Evolutionary conservation across 2,329 filamentous ascomycete species (phyloP).

Genomic region (Diaporthe sp.): DNA sequence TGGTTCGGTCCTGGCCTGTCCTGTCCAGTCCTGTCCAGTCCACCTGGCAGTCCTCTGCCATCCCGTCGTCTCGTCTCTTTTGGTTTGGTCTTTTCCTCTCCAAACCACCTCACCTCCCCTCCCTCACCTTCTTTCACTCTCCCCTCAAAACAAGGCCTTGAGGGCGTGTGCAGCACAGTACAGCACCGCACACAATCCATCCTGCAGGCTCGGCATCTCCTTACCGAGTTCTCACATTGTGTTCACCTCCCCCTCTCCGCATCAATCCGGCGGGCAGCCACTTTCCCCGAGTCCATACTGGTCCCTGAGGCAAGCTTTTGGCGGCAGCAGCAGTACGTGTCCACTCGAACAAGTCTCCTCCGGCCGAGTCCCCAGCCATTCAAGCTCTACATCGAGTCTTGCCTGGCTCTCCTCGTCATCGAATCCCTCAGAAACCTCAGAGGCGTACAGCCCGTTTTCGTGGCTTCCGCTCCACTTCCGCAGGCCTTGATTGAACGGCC

Average conservation of each 20-base stretch:
- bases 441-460: background rate
- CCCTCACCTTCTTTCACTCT: conserved; percentile 14
- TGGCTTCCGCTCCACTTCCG: background rate
- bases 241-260: conserved; percentile 7
- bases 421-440: background rate
- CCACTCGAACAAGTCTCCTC: background rate
- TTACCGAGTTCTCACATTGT: conserved; percentile 34
- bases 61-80: conserved; percentile 22
- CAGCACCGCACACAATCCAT: conserved; percentile 25
- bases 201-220: conserved; percentile 34
- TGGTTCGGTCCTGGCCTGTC: conserved; percentile 29
- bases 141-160: conserved; percentile 7
- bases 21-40: conserved; percentile 27
- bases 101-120: conserved; percentile 30
- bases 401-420: background rate
- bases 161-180: conserved; percentile 36
- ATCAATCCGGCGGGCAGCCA: conserved; percentile 25
- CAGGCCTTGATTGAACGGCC: background rate
- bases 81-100: conserved; percentile 27
- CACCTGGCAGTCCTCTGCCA: conserved; percentile 31
- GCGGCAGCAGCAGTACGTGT: conserved; percentile 36
- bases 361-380: background rate
- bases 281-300: conserved; percentile 29
- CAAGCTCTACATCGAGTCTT: conserved; percentile 8
- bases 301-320: conserved; percentile 22